Evolutionary conservation across 306 rosid species (phyloP), one percentile per base, ranked within the genome.

Genomic region (Medicago lupulina): DNA sequence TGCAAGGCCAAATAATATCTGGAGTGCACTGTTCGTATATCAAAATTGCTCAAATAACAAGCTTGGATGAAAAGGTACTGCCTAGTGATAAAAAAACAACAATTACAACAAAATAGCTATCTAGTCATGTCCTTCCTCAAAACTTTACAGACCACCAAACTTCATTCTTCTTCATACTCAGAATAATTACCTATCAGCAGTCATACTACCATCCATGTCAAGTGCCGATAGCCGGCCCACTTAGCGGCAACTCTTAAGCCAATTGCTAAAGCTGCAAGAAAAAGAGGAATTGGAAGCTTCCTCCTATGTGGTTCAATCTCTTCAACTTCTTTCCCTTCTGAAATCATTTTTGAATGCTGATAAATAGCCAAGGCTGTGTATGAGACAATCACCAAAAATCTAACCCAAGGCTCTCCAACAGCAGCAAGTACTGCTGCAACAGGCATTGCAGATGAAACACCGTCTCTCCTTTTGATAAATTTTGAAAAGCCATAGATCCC

Each of bases 331-430:
- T 86, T 79, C 74, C 76, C 86, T 38, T 81, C 76, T 9, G 81
- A 72, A 68, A 73, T 46, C 64, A 31, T 89, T 74, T 80, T 90
- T 7, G 91, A 90, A 80, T 87, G 78, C 62, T 90, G 89, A 75
- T 23, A 81, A 70, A 88, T 85, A 60, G 93, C 91, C 21, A 95
- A 79, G 72, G 85, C 91, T 11, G 81, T 78, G 81, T 70, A 95
- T 36, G 92, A 87, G 65, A 73, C 49, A 36, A 95, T 77, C 74
- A 75, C 91, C 86, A 92, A 49, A 77, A 86, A 77, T 83, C 97
- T 92, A 71, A 95, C 83, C 97, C 97, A 95, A 28, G 99, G 88
- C 78, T 95, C 97, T 7, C 99, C 99, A 60, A 95, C 83, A 23
- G 93, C 97, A 74, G 96, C 93, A 46, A 95, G 86, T 64, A 89